A percentile compares a stretch with the other conserved stretches of the same genome.
These are phyloP conservation scores for Lactifluus volemus DNA, from an alignment of 768 basidiomycete genomes.

Conservation along the genomic window DNA sequence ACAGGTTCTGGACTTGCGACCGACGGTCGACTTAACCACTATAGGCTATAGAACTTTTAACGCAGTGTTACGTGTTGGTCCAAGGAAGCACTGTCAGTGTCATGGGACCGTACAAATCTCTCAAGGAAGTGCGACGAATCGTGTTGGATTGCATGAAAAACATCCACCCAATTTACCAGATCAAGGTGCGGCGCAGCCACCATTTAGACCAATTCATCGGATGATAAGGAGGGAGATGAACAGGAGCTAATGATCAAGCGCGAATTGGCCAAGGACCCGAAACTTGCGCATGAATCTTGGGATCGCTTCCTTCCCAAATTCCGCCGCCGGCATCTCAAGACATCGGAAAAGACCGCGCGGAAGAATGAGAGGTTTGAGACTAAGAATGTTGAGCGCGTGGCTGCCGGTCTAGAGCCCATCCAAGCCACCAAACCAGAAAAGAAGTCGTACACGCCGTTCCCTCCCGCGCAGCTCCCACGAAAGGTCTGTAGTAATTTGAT, in stretches of 20 bases:
- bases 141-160: slow-evolving; percentile 99
- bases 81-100: slow-evolving; percentile 98
- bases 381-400: slow-evolving; percentile 55
- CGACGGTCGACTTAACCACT: background rate
- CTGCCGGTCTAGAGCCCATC: slow-evolving; percentile 51
- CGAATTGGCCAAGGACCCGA: slow-evolving; percentile 96
- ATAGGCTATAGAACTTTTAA: slow-evolving; percentile 93
- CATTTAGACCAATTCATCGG: slow-evolving; percentile 1
- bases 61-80: slow-evolving; percentile 94
- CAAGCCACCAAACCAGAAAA: slow-evolving; percentile 47
- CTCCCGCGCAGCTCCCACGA: slow-evolving; percentile 85
- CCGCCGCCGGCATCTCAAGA: slow-evolving; percentile 86
- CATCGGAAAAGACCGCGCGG: slow-evolving; percentile 86
- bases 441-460: slow-evolving; percentile 98
- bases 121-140: slow-evolving; percentile 94
- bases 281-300: slow-evolving; percentile 90
- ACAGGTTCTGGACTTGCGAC: background rate
- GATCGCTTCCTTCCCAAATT: slow-evolving; percentile 96
- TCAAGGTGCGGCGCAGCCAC: slow-evolving; percentile 53
- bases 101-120: slow-evolving; percentile 91
- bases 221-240: background rate
- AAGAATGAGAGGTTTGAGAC: slow-evolving; percentile 67
- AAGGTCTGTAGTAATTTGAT: slow-evolving; percentile 47
- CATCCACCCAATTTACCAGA: slow-evolving; percentile 97
- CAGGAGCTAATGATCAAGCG: slow-evolving; percentile 98